Base-by-base conservation (phyloP, 2,329 filamentous ascomycete species). In the Neonectria faginata region DNA sequence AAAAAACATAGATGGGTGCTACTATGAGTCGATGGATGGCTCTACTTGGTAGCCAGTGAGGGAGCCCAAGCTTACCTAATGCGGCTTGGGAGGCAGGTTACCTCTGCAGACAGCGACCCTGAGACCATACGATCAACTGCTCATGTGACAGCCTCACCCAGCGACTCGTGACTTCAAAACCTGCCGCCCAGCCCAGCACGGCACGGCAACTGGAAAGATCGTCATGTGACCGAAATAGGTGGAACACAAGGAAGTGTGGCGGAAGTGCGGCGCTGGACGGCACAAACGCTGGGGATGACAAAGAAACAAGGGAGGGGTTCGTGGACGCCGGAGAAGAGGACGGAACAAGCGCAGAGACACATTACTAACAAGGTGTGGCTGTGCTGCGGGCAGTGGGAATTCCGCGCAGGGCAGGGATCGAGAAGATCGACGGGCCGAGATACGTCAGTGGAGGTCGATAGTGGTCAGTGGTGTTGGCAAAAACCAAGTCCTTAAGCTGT, bases 211-310 rank as follows among this genome's bases (percentile, higher is more conserved):
- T 55, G 44, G 14, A 42, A 48, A 31, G 25, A 54, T 27, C 64
- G 65, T 76, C 72, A 73, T 73, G 73, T 73, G 74, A 73, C 67
- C 57, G 48, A 18, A 51, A 33, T 33, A 31, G 60, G 54, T 68
- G 64, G 64, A 68, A 64, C 52, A 22, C 52, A 33, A 57, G 51
- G 71, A 73, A 68, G 31, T 50, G 50, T 44, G 59, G 51, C 29
- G 54, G 7, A 44, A 62, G 47, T 27, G 27, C 22, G 20, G 39
- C 39, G 39, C 5, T 9, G 39, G 39, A 39, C 16, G 22, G 22
- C 22, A 22, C 3, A 22, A 22, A 60, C 62, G 67, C 66, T 59
- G 25, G 20, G 8, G 18, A 10, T 33, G 27, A 20, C 20, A 20
- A 36, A 14, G 16, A 11, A 22, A 48, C 41, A 61, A 9, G 11